Percentiles rank a stretch among this genome's conserved stretches.
Evolutionary conservation across 495 filamentous ascomycete genomes (phyloP).

Genomic region (Lepraria neglecta): DNA sequence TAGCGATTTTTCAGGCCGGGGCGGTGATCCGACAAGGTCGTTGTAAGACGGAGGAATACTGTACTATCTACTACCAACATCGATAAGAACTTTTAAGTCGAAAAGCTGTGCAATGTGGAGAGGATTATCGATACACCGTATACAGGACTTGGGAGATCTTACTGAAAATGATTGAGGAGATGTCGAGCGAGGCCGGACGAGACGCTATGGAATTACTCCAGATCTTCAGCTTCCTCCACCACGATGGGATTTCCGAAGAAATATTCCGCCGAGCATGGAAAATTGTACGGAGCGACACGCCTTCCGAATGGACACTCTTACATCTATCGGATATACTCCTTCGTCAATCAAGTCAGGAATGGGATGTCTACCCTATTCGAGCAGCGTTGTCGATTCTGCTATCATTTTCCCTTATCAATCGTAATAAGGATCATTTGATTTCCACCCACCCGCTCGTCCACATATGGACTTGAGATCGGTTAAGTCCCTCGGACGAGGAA

Average conservation of each 20-base stretch:
- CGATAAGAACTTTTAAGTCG: slow-evolving; percentile 15
- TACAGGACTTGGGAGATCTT: too few species aligned
- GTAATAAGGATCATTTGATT: slow-evolving; percentile 15
- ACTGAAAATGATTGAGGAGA: slow-evolving; percentile 26
- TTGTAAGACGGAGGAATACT: slow-evolving; percentile 31
- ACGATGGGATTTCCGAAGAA: slow-evolving; percentile 23
- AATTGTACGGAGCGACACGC: not conserved
- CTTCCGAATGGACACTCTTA: slow-evolving; percentile 6
- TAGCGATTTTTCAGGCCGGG: slow-evolving; percentile 35
- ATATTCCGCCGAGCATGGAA: slow-evolving; percentile 6
- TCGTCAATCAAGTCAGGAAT: slow-evolving; percentile 12
- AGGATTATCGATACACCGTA: slow-evolving; percentile 18
- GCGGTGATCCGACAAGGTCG: slow-evolving; percentile 25
- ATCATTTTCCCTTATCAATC: slow-evolving; percentile 15
- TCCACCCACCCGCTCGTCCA: too few species aligned
- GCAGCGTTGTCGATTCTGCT: slow-evolving; percentile 7
- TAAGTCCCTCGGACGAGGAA: slow-evolving; percentile 11
- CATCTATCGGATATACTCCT: slow-evolving; percentile 9
- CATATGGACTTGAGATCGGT: slow-evolving; percentile 13
- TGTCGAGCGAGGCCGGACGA: too few species aligned
- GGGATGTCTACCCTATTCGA: slow-evolving; percentile 4
- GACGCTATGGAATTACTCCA: slow-evolving; percentile 26
- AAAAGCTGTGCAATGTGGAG: slow-evolving; percentile 7
- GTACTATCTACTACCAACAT: slow-evolving; percentile 4
- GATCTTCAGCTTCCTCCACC: slow-evolving; percentile 17